These are phyloP conservation scores for Volvox reticuliferus DNA, from an alignment of 139 green algal genomes.

Conservation along the genomic window DNA sequence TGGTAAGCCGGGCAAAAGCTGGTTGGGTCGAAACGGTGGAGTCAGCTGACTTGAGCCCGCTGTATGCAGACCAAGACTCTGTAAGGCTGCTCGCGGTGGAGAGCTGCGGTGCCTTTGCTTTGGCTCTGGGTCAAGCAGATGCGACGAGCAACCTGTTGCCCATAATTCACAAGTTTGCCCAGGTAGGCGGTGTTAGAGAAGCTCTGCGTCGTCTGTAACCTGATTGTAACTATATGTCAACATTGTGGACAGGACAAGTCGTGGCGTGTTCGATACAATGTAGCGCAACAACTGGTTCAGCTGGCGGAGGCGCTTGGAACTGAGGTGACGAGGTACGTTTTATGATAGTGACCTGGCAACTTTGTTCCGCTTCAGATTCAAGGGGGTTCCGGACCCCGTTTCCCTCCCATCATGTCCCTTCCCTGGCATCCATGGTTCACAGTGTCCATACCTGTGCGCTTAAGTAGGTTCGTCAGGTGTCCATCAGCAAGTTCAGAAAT, in stretches of 20 bases:
- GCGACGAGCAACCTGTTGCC: conserved; percentile 83
- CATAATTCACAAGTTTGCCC: conserved; percentile 89
- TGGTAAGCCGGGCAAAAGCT: conserved; percentile 68
- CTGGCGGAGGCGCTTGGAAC: conserved; percentile 88
- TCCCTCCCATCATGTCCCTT: too few relatives aligned
- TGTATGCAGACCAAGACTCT: conserved; percentile 93
- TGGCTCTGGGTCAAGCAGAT: conserved; percentile 82
- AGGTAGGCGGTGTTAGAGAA: conserved; percentile 61
- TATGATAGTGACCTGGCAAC: too few relatives aligned
- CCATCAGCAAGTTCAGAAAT: too few relatives aligned
- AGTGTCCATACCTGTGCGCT: too few relatives aligned
- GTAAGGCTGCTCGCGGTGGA: conserved; percentile 97
- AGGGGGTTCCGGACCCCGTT: too few relatives aligned
- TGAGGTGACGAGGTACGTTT: conserved; percentile 73
- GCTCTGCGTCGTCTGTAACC: not conserved
- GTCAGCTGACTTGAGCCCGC: not conserved
- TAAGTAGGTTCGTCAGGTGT: too few relatives aligned
- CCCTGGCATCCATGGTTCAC: too few relatives aligned
- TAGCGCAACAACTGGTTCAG: conserved; percentile 90
- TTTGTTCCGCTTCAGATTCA: too few relatives aligned
- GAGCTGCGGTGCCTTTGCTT: conserved; percentile 87
- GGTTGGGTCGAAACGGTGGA: not conserved
- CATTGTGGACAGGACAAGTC: conserved; percentile 89
- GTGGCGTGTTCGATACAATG: conserved; percentile 99
- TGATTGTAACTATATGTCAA: not conserved